Base-by-base conservation (phyloP, 2,329 filamentous ascomycete species). In the Colletotrichum falcatum region DNA sequence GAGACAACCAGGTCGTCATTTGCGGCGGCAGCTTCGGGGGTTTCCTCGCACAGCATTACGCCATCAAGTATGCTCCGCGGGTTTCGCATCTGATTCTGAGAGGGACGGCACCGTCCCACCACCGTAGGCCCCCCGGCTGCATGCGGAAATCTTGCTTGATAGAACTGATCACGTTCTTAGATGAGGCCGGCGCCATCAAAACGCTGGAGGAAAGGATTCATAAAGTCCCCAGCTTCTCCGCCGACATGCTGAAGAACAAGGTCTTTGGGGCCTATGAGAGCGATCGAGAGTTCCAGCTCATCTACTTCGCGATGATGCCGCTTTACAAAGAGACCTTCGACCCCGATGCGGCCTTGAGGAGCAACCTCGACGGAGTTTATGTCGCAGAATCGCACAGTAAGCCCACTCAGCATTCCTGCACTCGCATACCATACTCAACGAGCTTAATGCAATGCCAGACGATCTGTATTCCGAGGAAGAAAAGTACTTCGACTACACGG, bases 1-100 rank as follows among this genome's bases (percentile, higher is more conserved):
- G 74, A 1, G 62, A 65, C 0, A 53, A 71, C 26, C 72, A 76
- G 18, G 76, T 75, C 16, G 76, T 82, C 39, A 76, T 83, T 28
- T 79, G 78, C 18, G 81, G 80, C 11, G 81, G 81, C 2, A 81
- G 80, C 65, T 83, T 83, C 54, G 81, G 81, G 12, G 81, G 80
- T 0, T 83, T 79, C 46, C 71, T 83, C 5, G 81, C 81, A 0
- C 78, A 80, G 68, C 78, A 81, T 5, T 83, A 82, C 67, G 79
- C 80, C 16, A 81, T 82, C 65, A 77, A 78, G 37, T 81, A 82
- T 60, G 73, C 78, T 1, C 42, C 74, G 0, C 67, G 74, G 2
- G 76, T 82, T 0, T 76, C 75, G 7, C 74, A 79, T 60, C 61
- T 82, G 55, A 77, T 82, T 30, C 74, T 82, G 5, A 73, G 81